Evolutionary conservation across 2,329 filamentous ascomycete species (phyloP).

Genomic region (Aspergillus nomiae): DNA sequence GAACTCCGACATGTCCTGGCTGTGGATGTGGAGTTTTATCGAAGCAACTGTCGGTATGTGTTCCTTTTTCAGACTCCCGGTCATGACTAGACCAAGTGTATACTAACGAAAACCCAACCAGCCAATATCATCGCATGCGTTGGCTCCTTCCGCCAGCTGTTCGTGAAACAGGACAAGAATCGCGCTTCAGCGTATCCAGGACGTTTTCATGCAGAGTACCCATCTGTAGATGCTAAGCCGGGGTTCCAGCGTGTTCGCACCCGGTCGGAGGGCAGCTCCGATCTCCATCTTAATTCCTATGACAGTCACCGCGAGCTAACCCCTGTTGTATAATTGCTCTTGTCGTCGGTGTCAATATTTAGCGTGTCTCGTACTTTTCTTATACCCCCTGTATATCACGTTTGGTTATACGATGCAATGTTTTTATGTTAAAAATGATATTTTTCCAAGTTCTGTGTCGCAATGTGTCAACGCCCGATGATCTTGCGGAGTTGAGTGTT

Average conservation of each 20-base stretch:
- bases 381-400: background rate
- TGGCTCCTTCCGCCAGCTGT: background rate
- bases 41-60: background rate
- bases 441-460: background rate
- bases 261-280: background rate
- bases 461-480: background rate
- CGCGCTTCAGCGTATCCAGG: background rate
- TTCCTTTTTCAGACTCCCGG: background rate
- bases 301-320: background rate
- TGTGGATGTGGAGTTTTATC: background rate
- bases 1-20: background rate
- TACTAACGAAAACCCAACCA: background rate
- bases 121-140: background rate
- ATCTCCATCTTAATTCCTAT: background rate
- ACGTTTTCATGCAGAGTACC: background rate
- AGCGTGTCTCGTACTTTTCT: background rate
- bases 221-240: background rate
- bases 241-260: background rate
- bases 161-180: background rate
- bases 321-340: background rate
- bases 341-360: background rate
- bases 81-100: fast-evolving
- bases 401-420: background rate
- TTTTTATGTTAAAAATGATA: background rate
- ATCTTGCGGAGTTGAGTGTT: background rate